These are phyloP conservation scores for Scleroderma bovista DNA, from an alignment of 768 basidiomycete species.

Conservation along the genomic window DNA sequence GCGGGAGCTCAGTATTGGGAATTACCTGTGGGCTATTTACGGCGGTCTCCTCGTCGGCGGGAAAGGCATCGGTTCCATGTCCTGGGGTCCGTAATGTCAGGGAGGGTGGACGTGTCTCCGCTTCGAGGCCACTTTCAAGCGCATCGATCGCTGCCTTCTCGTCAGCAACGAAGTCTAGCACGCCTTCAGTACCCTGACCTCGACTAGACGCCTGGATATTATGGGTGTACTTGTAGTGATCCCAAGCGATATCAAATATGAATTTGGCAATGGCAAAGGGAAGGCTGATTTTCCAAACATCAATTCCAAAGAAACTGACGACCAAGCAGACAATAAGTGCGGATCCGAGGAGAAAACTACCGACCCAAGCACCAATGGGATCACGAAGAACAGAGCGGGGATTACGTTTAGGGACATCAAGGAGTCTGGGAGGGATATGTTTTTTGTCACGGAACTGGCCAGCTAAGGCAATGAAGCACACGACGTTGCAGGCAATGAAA, in stretches of 20 bases:
- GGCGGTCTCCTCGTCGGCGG: conserved; percentile 3
- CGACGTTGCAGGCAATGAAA: conserved; percentile 60
- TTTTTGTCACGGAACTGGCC: conserved; percentile 54
- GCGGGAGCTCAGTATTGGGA: neutral
- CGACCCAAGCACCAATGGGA: conserved; percentile 67
- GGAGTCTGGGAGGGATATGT: conserved; percentile 47
- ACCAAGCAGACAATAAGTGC: conserved; percentile 74
- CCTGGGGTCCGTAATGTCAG: neutral
- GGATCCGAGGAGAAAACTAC: conserved; percentile 55
- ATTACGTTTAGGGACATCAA: conserved; percentile 33
- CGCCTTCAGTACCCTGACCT: neutral
- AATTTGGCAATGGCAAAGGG: conserved; percentile 77
- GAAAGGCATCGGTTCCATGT: neutral
- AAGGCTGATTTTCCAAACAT: conserved; percentile 80
- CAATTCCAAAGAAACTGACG: conserved; percentile 68
- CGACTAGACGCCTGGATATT: conserved; percentile 16
- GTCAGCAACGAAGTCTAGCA: neutral
- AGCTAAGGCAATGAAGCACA: conserved; percentile 54
- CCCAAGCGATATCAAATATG: conserved; percentile 57
- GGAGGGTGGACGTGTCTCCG: neutral
- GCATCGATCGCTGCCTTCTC: neutral
- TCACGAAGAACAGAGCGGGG: conserved; percentile 66
- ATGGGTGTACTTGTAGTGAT: conserved; percentile 42
- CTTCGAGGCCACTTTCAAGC: neutral
- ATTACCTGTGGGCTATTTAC: neutral